Evolutionary conservation across 1,284 basidiomycete species (phyloP).

Genomic region (Cryptococcus floricola): DNA sequence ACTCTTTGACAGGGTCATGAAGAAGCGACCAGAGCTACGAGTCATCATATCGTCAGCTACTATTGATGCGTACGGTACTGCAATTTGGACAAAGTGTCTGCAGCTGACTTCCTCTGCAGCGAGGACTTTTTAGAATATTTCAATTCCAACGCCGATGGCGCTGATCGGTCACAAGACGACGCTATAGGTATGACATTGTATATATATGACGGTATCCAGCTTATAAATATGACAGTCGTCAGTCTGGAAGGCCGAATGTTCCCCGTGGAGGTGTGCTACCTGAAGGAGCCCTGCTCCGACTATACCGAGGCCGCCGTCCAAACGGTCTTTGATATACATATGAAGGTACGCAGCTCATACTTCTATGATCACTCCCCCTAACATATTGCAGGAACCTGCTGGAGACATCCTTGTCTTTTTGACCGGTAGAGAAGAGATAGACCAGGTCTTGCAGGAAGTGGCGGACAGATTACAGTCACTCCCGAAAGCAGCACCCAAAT

Average conservation of each 20-base stretch:
- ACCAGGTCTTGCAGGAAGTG: slow-evolving; percentile 75
- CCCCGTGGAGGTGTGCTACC: slow-evolving; percentile 78
- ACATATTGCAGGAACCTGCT: slow-evolving; percentile 55
- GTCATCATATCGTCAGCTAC: slow-evolving; percentile 94
- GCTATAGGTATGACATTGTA: slow-evolving; percentile 37
- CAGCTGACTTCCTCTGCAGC: slow-evolving; percentile 17
- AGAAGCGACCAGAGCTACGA: slow-evolving; percentile 80
- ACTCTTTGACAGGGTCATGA: slow-evolving; percentile 63
- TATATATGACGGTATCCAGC: slow-evolving; percentile 6
- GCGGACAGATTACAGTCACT: slow-evolving; percentile 73
- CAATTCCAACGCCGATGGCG: slow-evolving; percentile 52
- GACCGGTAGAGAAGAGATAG: slow-evolving; percentile 96
- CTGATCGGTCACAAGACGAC: slow-evolving; percentile 46
- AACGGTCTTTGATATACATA: slow-evolving; percentile 79
- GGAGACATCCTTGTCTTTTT: slow-evolving; percentile 93
- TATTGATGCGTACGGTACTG: slow-evolving; percentile 64
- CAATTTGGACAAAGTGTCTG: background rate
- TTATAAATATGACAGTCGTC: slow-evolving; percentile 63
- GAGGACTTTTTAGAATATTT: slow-evolving; percentile 85
- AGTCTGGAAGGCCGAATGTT: slow-evolving; percentile 91
- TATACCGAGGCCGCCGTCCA: slow-evolving; percentile 81
- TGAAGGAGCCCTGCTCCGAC: slow-evolving; percentile 68
- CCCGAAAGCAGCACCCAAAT: slow-evolving; percentile 59
- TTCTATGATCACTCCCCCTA: background rate
- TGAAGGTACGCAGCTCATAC: slow-evolving; percentile 58